A percentile compares a stretch with the other conserved stretches of the same genome.
Conservation (phyloP, 495 filamentous ascomycete species). For the Glonium stellatum region DNA sequence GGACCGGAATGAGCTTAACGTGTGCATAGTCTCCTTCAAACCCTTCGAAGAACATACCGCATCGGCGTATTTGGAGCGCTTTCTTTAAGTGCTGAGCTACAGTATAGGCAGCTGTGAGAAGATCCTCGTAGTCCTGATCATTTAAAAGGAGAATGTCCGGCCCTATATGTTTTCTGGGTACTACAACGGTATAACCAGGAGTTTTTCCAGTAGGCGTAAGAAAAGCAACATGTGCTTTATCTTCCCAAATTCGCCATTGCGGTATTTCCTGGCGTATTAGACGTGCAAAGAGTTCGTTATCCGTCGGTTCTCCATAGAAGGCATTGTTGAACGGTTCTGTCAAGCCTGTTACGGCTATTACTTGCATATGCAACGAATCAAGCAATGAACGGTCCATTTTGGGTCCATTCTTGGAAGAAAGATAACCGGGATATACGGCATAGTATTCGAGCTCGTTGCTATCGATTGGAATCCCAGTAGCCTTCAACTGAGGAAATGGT, state of each 20-base stretch:
- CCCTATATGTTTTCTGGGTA: not conserved
- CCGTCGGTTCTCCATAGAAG: not conserved
- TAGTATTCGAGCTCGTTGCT: not conserved
- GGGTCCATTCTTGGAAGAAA: not conserved
- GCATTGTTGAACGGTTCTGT: too few relatives aligned
- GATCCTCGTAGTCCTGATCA: not conserved
- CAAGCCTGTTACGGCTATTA: too few relatives aligned
- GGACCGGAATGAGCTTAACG: slow-evolving; percentile 21
- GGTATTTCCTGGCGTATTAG: not conserved
- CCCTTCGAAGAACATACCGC: slow-evolving; percentile 26
- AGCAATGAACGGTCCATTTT: too few relatives aligned
- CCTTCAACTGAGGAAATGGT: not conserved
- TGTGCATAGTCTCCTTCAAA: slow-evolving; percentile 25
- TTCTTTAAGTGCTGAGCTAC: not conserved
- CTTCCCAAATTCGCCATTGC: not conserved
- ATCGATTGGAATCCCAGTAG: not conserved
- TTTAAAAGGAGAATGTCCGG: not conserved
- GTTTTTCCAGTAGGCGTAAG: not conserved
- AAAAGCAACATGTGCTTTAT: not conserved
- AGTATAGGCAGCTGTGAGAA: not conserved
- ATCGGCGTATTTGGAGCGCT: not conserved
- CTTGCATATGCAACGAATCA: too few relatives aligned
- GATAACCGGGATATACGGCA: not conserved
- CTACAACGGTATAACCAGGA: not conserved
- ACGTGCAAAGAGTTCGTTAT: not conserved